Evolutionary conservation across 129 eudicot species (phyloP).

Genomic region (Saussurea involucrata): DNA sequence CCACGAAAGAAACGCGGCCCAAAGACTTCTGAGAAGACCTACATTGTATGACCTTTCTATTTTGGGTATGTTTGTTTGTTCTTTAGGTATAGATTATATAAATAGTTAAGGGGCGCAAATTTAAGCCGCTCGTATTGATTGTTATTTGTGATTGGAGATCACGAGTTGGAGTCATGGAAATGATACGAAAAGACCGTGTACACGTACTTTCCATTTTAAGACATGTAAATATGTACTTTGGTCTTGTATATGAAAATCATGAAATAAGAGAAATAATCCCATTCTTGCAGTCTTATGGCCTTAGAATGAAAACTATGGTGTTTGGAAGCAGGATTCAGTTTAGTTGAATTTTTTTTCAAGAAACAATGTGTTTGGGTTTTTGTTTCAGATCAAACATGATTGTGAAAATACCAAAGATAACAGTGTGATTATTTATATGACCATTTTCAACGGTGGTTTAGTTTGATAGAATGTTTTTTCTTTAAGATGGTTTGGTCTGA

Average conservation of each 20-base stretch:
- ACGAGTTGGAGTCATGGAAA: neutral
- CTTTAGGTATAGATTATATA: conserved; percentile 11
- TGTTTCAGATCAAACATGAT: too few relatives aligned
- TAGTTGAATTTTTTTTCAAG: too few relatives aligned
- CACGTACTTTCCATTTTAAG: neutral
- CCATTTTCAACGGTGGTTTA: too few relatives aligned
- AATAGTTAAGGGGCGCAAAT: conserved; percentile 2
- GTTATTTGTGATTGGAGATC: neutral
- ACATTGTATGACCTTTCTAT: conserved; percentile 40
- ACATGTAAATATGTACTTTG: conserved; percentile 8
- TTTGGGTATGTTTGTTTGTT: neutral
- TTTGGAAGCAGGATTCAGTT: neutral
- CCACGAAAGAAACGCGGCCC: conserved; percentile 65
- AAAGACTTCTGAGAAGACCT: conserved; percentile 46
- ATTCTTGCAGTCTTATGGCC: neutral
- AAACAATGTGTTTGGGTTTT: neutral
- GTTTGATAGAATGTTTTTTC: too few relatives aligned
- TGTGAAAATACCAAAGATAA: too few relatives aligned
- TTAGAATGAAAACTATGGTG: neutral
- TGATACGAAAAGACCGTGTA: neutral
- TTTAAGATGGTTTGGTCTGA: too few relatives aligned
- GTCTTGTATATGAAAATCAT: conserved; percentile 1
- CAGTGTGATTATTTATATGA: too few relatives aligned
- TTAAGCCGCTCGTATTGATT: neutral
- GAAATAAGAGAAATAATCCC: neutral